Evolutionary conservation across 2,329 filamentous ascomycete species (phyloP), one percentile per base, ranked within the genome.

Genomic region (Pyrenochaeta sp.): DNA sequence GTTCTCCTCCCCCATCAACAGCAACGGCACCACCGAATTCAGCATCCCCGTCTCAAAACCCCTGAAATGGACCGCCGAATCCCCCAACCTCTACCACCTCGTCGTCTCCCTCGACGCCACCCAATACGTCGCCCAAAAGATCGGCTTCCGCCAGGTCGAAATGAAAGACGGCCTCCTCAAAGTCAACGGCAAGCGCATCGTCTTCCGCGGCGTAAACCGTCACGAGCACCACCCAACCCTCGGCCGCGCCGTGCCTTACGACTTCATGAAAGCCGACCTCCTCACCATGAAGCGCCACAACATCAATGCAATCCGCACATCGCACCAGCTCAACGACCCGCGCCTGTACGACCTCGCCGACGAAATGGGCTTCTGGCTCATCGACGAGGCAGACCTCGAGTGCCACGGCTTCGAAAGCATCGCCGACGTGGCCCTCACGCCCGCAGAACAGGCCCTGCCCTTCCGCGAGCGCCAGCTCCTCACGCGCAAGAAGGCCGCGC

Each of bases 281-380:
- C 58, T 85, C 2, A 72, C 84, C 3, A 89, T 89, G 85, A 89
- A 89, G 67, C 74, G 71, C 6, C 80, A 87, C 72, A 89, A 89
- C 56, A 78, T 89, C 69, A 89, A 90, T 51, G 83, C 86, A 1
- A 75, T 90, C 4, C 82, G 87, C 0, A 85, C 81, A 37, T 85
- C 81, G 1, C 87, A 90, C 60, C 85, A 89, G 48, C 83, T 85
- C 0, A 84, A 82, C n/a, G 79, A 87, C 52, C 79, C 81, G 1
- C 72, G 74, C 3, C 59, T 88, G 2, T 81, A 83, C 21, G 81
- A 83, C 36, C 68, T 87, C 1, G 81, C 81, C 5, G 83, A 87
- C 51, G 82, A 87, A 62, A 74, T 87, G n/a, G 85, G 85, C 0
- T 72, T 87, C 8, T 87, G 83, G 80, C 79, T 88, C 6, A 79